Conservation (phyloP, 2,329 filamentous ascomycete species). For the Colletotrichum siamense region DNA sequence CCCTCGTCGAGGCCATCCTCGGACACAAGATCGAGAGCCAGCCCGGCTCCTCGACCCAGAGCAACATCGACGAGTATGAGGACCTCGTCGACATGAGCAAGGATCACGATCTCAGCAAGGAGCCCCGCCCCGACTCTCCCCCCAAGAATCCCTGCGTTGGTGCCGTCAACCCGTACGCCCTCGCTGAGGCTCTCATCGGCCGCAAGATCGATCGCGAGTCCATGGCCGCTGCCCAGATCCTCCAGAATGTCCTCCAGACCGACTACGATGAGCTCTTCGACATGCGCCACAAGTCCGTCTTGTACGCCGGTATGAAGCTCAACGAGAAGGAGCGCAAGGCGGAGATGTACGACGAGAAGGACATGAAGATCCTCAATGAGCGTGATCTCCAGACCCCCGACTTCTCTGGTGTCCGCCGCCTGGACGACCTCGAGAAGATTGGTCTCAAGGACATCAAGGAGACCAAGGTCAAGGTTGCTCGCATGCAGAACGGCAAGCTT, state of each 20-base stretch:
- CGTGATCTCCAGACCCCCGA: constrained; percentile 47
- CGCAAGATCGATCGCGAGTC: constrained; percentile 44
- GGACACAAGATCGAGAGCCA: constrained; percentile 35
- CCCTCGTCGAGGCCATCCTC: constrained; percentile 43
- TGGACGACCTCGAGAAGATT: constrained; percentile 45
- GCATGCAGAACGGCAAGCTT: constrained; percentile 50
- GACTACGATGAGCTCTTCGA: constrained; percentile 55
- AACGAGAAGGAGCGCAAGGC: constrained; percentile 41
- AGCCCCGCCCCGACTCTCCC: constrained; percentile 37
- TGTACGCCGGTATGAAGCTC: constrained; percentile 47
- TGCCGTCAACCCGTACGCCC: constrained; percentile 49
- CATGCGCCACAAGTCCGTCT: constrained; percentile 46
- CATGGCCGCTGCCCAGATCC: constrained; percentile 35
- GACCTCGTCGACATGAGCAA: constrained; percentile 33
- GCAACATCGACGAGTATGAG: constrained; percentile 37
- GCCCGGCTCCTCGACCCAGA: constrained; percentile 26
- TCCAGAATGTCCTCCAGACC: constrained; percentile 48
- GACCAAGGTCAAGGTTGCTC: constrained; percentile 42
- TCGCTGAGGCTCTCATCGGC: constrained; percentile 48
- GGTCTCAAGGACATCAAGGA: constrained; percentile 42
- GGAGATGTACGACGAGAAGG: constrained; percentile 41
- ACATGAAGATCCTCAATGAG: constrained; percentile 47
- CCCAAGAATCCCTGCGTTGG: constrained; percentile 45
- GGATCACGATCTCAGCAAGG: constrained; percentile 23
- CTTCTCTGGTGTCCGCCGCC: constrained; percentile 40